These are phyloP conservation scores for Fomitopsis serialis DNA, from an alignment of 768 basidiomycete species.

Conservation along the genomic window DNA sequence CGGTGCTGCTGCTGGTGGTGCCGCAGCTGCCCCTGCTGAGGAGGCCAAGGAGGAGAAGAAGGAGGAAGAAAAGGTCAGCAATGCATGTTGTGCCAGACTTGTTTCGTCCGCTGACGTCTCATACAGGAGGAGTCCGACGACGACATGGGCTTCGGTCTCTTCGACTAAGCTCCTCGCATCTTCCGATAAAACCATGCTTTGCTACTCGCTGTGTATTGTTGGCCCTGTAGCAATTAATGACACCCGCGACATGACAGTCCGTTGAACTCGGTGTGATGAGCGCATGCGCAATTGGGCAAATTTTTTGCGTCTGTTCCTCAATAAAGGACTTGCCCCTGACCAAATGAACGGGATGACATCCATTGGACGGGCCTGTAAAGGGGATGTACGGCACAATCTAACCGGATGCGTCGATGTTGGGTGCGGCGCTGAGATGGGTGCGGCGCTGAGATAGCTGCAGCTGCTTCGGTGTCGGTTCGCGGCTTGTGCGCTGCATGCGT, in stretches of 20 bases:
- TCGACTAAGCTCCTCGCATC: slow-evolving; percentile 59
- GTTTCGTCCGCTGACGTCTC: slow-evolving; percentile 1
- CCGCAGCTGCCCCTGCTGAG: slow-evolving; percentile 55
- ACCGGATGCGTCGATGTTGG: no score
- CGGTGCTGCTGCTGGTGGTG: slow-evolving; percentile 47
- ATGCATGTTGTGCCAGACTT: not conserved
- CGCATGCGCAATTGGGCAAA: no score
- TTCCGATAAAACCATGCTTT: not conserved
- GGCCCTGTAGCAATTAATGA: slow-evolving; percentile 2
- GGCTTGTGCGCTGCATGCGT: no score
- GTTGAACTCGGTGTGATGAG: no score
- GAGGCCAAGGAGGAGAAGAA: slow-evolving; percentile 85
- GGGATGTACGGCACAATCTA: no score
- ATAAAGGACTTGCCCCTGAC: no score
- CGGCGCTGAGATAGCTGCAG: no score
- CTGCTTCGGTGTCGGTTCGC: no score
- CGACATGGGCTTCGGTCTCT: slow-evolving; percentile 98
- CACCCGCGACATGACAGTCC: not conserved
- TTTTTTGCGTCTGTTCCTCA: no score
- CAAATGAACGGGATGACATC: no score
- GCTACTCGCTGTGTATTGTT: slow-evolving; percentile 2
- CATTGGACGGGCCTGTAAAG: no score
- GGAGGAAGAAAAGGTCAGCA: slow-evolving; percentile 78
- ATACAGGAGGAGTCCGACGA: slow-evolving; percentile 89
- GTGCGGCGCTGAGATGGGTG: no score